These are phyloP conservation scores for Wickerhamomyces sp. DNA, from an alignment of 1,139 yeast genomes.

Conservation along the genomic window DNA sequence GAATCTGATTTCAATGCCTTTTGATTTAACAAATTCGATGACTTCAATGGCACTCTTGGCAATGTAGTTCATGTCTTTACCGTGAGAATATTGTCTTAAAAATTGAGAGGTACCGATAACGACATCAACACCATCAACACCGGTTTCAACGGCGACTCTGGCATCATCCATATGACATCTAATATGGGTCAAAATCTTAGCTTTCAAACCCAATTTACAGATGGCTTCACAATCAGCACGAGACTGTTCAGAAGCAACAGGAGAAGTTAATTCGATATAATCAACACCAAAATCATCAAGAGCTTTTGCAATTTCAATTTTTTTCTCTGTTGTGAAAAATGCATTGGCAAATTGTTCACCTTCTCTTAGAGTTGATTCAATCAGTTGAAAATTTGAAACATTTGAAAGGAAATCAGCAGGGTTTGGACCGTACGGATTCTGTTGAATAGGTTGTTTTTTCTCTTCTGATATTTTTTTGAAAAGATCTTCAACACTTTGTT, in stretches of 20 bases:
- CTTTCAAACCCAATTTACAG: slow-evolving; percentile 92
- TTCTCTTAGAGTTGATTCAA: slow-evolving; percentile 94
- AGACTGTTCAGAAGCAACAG: slow-evolving; percentile 95
- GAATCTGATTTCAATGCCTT: slow-evolving; percentile 95
- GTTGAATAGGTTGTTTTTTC: slow-evolving; percentile 24
- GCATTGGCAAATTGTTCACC: slow-evolving; percentile 99
- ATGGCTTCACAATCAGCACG: slow-evolving; percentile 95
- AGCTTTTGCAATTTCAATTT: slow-evolving; percentile 96
- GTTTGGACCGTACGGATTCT: slow-evolving; percentile 91
- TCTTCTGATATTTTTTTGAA: slow-evolving; percentile 49
- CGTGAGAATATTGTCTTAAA: slow-evolving; percentile 91
- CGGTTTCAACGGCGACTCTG: slow-evolving; percentile 92
- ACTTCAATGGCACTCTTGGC: slow-evolving; percentile 96
- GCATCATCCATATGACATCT: slow-evolving; percentile 99
- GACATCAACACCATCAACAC: slow-evolving; percentile 98
- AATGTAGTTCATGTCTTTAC: slow-evolving; percentile 98
- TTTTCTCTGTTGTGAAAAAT: slow-evolving; percentile 89
- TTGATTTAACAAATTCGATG: slow-evolving; percentile 94
- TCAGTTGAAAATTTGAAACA: slow-evolving; percentile 83
- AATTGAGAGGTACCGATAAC: slow-evolving; percentile 97
- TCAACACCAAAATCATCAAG: slow-evolving; percentile 97
- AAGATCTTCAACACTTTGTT: not conserved
- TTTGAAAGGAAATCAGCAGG: slow-evolving; percentile 91
- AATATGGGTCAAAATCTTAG: slow-evolving; percentile 87
- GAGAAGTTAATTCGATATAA: slow-evolving; percentile 94